Percentiles rank a stretch among this genome's conserved stretches.
These are phyloP conservation scores for Lycium ferocissimum DNA, from an alignment of 257 asterid species.

Conservation along the genomic window DNA sequence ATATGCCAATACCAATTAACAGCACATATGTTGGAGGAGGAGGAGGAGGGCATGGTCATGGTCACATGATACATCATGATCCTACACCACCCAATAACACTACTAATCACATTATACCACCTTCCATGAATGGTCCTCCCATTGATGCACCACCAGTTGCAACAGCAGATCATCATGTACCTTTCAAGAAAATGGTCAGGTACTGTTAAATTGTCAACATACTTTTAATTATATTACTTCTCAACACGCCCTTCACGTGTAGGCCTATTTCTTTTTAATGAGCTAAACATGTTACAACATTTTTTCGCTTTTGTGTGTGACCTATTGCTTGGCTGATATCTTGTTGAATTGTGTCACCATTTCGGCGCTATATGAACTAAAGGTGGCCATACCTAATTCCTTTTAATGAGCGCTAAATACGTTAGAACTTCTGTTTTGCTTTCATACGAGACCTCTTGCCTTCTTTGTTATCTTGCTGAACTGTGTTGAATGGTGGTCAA, in stretches of 20 bases:
- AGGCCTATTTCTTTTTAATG: background rate
- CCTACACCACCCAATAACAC: conserved; percentile 42
- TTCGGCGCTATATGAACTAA: background rate
- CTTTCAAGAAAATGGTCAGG: conserved; percentile 56
- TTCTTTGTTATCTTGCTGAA: background rate
- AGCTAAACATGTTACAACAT: background rate
- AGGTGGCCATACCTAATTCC: background rate
- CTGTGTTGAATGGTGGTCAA: background rate
- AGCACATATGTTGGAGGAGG: conserved; percentile 57
- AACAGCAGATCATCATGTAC: conserved; percentile 39
- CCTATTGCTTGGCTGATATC: no score
- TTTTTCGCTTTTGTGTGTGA: background rate
- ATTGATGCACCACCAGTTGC: conserved; percentile 31
- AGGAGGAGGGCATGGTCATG: conserved; percentile 37
- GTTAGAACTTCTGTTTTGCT: background rate
- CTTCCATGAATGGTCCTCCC: conserved; percentile 49
- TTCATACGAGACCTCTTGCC: background rate
- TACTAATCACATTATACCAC: conserved; percentile 40
- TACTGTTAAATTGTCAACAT: conserved; percentile 29
- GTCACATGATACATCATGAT: conserved; percentile 58
- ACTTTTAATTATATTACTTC: background rate
- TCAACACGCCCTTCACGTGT: background rate
- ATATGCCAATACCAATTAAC: conserved; percentile 83
- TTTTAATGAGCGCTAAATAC: background rate
- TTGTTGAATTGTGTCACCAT: background rate